Evolutionary conservation across 192 early-diverging fungal species (phyloP), one percentile per base, ranked within the genome.

Genomic region (Phycomyces nitens): DNA sequence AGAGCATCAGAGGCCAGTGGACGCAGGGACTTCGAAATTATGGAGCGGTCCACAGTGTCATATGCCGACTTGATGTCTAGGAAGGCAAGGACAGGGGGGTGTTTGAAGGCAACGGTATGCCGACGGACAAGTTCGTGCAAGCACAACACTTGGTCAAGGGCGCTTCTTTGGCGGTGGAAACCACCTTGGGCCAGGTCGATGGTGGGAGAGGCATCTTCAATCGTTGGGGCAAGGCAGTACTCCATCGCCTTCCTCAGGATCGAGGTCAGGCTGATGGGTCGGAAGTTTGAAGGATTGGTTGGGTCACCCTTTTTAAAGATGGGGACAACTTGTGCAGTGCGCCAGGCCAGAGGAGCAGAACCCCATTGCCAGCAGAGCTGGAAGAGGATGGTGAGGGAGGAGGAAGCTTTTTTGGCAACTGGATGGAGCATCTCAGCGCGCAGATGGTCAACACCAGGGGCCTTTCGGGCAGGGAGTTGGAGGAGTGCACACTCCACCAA

Each of bases 21-120:
- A 16, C 16, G 2, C 18, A 68, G 56, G 5, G 49, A 47, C 0
- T 50, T 7, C 66, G 50, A 61, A 24, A 68, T 61, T 1, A 68
- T 56, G 1, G 3, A 22, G 16, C 58, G 29, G 8, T 68, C 66
- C 0, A 68, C 47, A 2, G 66, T 61, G 54, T 68, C 66, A 42
- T 61, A 68, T 7, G 66, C 66, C 5, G 66, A 22, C 49, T 68
- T 23, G 3, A 68, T 68, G 20, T 68, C 66, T 11, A 68, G 34
- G 42, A 68, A 68, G 5, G 66, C 66, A 1, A 68, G 16, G 3
- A 51, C 58, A 15, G 66, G 49, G 12, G 18, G 40, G 8, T 1
- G n/a, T 20, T 23, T 52, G 18, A 52, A 34, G 3, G 7, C 3
- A 34, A 34, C 29, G 2, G 29, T 34, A 7, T 34, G 29, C 2